Conservation (phyloP, 192 early-diverging fungal genomes). For the Rhizophagus prolifer region DNA sequence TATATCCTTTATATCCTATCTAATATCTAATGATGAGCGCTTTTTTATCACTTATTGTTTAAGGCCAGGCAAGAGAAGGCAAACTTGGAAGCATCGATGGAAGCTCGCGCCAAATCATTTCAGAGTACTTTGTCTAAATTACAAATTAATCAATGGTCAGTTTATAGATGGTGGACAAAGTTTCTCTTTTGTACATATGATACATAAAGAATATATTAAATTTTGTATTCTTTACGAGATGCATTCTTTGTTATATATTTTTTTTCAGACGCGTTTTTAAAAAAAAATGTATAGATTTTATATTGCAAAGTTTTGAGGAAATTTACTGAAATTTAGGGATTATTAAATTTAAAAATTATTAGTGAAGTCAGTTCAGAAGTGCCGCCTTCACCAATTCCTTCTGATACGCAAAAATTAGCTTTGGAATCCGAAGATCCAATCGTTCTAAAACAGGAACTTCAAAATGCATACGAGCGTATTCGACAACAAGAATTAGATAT, state of each 20-base stretch:
- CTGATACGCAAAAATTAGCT: conserved; percentile 21
- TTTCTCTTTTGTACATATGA: neutral
- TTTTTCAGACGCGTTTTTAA: no score
- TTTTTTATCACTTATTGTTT: neutral
- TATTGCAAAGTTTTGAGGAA: neutral
- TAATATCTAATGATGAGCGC: neutral
- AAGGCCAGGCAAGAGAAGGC: conserved; percentile 39
- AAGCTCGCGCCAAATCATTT: conserved; percentile 32
- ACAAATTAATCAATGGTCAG: conserved; percentile 12
- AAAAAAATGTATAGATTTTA: neutral
- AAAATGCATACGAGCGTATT: conserved; percentile 37
- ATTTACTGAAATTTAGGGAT: neutral
- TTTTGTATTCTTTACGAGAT: no score
- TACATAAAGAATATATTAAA: no score
- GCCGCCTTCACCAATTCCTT: neutral
- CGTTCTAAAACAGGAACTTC: conserved; percentile 31
- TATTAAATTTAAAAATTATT: neutral
- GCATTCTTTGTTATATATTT: no score
- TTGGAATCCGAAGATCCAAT: conserved; percentile 18
- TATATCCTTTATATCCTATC: neutral
- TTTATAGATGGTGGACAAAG: neutral
- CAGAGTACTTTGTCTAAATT: conserved; percentile 29
- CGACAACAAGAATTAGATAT: conserved; percentile 42
- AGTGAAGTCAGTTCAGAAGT: conserved; percentile 27
- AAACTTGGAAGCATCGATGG: conserved; percentile 35